These are phyloP conservation scores for Lizanozyma gosingica DNA, from an alignment of 1,139 yeast genomes.

Conservation along the genomic window DNA sequence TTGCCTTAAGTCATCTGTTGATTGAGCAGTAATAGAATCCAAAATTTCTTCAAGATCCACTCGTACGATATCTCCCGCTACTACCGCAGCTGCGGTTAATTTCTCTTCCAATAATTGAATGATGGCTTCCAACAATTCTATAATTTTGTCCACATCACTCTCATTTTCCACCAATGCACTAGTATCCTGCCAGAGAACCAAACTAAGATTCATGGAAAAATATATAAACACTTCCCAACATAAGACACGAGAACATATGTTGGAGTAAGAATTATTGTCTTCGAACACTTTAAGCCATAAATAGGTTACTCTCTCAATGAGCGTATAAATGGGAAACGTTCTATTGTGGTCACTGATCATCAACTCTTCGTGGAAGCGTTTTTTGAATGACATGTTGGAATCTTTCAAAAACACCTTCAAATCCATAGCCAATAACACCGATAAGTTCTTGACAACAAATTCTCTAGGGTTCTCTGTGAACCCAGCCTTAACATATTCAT, in stretches of 20 bases:
- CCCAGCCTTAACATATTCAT: constrained; percentile 39
- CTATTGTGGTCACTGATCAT: constrained; percentile 38
- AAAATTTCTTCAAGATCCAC: constrained; percentile 37
- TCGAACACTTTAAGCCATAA: constrained; percentile 35
- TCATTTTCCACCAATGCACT: constrained; percentile 38
- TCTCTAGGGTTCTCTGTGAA: constrained; percentile 36
- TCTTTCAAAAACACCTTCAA: constrained; percentile 43
- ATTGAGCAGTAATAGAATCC: constrained; percentile 31
- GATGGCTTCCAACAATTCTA: constrained; percentile 28
- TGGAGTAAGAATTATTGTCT: constrained; percentile 22
- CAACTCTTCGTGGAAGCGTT: constrained; percentile 50
- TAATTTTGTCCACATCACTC: constrained; percentile 42
- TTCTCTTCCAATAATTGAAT: constrained; percentile 23
- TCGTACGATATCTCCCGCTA: constrained; percentile 2
- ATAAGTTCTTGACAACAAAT: constrained; percentile 33
- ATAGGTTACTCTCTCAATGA: constrained; percentile 27
- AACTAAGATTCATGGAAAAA: constrained; percentile 45
- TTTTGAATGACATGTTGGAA: constrained; percentile 49
- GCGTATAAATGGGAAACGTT: constrained; percentile 35
- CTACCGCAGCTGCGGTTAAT: constrained; percentile 8
- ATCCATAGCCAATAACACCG: constrained; percentile 39
- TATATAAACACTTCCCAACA: constrained; percentile 51
- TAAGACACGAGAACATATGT: constrained; percentile 37
- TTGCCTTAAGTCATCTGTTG: constrained; percentile 46
- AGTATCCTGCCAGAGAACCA: constrained; percentile 64